Evolutionary conservation across 805 yeast species (phyloP).

Genomic region (Kluyveromyces dobzhanskii): DNA sequence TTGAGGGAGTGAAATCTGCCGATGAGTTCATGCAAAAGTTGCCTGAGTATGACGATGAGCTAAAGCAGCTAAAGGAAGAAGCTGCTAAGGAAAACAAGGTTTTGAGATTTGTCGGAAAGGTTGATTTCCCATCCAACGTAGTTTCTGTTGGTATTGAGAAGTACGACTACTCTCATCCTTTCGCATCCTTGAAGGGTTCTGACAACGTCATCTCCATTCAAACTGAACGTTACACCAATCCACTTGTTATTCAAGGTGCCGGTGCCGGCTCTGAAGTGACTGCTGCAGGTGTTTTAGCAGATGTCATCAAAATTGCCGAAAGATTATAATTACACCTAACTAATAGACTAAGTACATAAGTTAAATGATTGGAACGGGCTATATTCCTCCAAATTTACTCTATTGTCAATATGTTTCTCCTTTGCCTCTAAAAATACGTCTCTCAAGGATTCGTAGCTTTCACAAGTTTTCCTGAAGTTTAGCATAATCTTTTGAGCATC

Average conservation of each 20-base stretch:
- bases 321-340: slow-evolving; percentile 37
- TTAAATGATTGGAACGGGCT: background rate
- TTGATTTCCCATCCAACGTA: slow-evolving; percentile 60
- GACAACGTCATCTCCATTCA: slow-evolving; percentile 91
- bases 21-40: slow-evolving; percentile 73
- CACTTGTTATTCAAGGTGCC: slow-evolving; percentile 95
- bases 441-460: slow-evolving; percentile 39
- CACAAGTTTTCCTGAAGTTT: slow-evolving; percentile 56
- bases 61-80: slow-evolving; percentile 66
- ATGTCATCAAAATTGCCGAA: slow-evolving; percentile 84
- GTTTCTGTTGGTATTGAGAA: slow-evolving; percentile 85
- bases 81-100: slow-evolving; percentile 84
- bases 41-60: slow-evolving; percentile 75
- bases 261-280: slow-evolving; percentile 80
- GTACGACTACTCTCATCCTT: slow-evolving; percentile 85
- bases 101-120: slow-evolving; percentile 86
- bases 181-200: slow-evolving; percentile 91
- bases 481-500: slow-evolving; percentile 72
- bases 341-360: slow-evolving; percentile 1
- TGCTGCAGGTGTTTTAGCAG: slow-evolving; percentile 90
- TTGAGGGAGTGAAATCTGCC: slow-evolving; percentile 65
- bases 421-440: slow-evolving; percentile 54
- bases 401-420: slow-evolving; percentile 34
- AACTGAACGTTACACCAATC: slow-evolving; percentile 87
- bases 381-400: slow-evolving; percentile 21